Evolutionary conservation across 495 filamentous ascomycete genomes (phyloP).

Genomic region (Aspergillus carlsbadensis): DNA sequence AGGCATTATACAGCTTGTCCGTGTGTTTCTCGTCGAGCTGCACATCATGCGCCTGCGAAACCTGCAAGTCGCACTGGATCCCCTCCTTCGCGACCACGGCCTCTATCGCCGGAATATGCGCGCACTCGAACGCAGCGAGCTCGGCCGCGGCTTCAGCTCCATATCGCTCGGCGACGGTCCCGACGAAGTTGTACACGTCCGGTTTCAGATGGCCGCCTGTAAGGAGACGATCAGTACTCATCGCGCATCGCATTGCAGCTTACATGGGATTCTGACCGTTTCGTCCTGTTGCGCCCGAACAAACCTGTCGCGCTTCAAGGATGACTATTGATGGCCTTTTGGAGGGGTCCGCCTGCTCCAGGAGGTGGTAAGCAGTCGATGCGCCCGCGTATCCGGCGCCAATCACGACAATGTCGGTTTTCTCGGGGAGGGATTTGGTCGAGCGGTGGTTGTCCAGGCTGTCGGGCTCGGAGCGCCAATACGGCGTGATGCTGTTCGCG

Average conservation of each 20-base stretch:
- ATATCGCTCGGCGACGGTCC: slow-evolving; percentile 17
- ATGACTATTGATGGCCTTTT: slow-evolving; percentile 51
- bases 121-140: slow-evolving; percentile 32
- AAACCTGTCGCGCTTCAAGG: slow-evolving; percentile 79
- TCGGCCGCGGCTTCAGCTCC: slow-evolving; percentile 28
- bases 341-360: slow-evolving; percentile 31
- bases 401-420: slow-evolving; percentile 65
- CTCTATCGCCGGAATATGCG: slow-evolving; percentile 29
- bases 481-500: slow-evolving; percentile 61
- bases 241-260: no score
- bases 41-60: slow-evolving; percentile 31
- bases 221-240: neutral
- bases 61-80: slow-evolving; percentile 34
- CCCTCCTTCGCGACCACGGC: slow-evolving; percentile 29
- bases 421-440: slow-evolving; percentile 59
- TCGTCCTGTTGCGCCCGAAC: slow-evolving; percentile 77
- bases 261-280: slow-evolving; percentile 23
- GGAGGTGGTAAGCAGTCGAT: slow-evolving; percentile 62
- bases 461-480: slow-evolving; percentile 67
- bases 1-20: slow-evolving; percentile 24
- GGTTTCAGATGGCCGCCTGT: slow-evolving; percentile 39
- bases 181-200: slow-evolving; percentile 30
- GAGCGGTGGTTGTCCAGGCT: slow-evolving; percentile 57
- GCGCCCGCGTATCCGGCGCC: slow-evolving; percentile 73
- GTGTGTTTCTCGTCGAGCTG: slow-evolving; percentile 21